Evolutionary conservation across 306 rosid species (phyloP), one percentile per base, ranked within the genome.

Genomic region (Albizia julibrissin): DNA sequence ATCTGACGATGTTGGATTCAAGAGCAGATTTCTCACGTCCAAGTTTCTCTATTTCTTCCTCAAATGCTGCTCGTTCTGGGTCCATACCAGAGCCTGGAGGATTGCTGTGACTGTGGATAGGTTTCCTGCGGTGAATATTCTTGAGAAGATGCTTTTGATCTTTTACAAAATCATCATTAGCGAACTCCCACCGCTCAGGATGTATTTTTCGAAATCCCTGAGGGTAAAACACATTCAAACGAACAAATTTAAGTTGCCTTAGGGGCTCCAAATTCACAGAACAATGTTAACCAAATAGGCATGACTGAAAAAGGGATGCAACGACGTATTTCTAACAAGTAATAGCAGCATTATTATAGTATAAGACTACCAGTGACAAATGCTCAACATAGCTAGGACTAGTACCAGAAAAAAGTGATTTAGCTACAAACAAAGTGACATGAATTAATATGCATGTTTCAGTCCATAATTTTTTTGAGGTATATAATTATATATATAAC

Each of bases 81-180:
- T 96, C 97, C 59, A 81, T 88, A 31, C 46, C 52, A 77, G 99
- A 84, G 74, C 94, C 94, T 39, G 91, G 99, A 79, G 99, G 97
- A 77, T 89, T 83, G 82, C 99, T 96, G 84, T 96, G 99, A 85
- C 99, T 96, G 85, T 96, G 99, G 69, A 96, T 92, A 54, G 99
- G 99, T 87, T 96, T 96, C 86, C 98, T 87, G 42, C 99, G 97
- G 85, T 96, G 92, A 86, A 96, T 96, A 81, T 92, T 89, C 83
- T 93, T 93, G 77, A 96, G 99, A 64, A 92, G 97, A 86, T 96
- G 92, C 88, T 96, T 93, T 83, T 93, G 92, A 83, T 90, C 99
- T 90, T 93, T 94, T 43, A 90, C 49, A 67, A 96, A 96, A 1
- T 91, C 99, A 58, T 96, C 99, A 86, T 96, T 96, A n/a, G 90